phyloP scores from a whole-genome alignment of 1,284 basidiomycete species.

The Ustilago sp. region DNA sequence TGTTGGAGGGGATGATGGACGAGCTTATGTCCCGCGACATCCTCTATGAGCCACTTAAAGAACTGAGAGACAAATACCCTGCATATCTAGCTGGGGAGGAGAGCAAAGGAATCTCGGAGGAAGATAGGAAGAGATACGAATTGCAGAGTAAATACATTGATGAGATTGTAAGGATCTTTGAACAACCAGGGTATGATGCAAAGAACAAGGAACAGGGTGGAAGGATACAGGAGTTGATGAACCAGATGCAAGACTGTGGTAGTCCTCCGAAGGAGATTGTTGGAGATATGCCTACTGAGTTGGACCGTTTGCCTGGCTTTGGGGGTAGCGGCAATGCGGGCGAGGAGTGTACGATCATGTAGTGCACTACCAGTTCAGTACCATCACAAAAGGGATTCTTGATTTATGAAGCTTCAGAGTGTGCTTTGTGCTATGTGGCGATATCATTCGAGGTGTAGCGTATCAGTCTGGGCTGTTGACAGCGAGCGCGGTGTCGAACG shows the following conservation, averaged over 20 bases:
- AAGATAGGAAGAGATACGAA: constrained; percentile 79
- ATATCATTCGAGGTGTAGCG: neutral
- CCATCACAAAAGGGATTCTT: neutral
- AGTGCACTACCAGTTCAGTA: constrained; percentile 1
- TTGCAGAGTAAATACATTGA: constrained; percentile 77
- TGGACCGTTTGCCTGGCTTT: constrained; percentile 55
- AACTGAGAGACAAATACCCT: constrained; percentile 90
- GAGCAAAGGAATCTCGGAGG: constrained; percentile 71
- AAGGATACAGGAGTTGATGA: constrained; percentile 79
- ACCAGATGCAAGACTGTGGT: constrained; percentile 86
- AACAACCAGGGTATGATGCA: constrained; percentile 75
- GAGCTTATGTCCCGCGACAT: constrained; percentile 94
- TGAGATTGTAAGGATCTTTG: constrained; percentile 81
- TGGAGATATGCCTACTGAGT: constrained; percentile 84
- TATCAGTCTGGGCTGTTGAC: neutral
- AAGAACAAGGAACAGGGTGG: constrained; percentile 74
- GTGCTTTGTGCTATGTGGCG: neutral
- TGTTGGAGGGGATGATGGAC: constrained; percentile 91
- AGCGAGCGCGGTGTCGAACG: constrained; percentile 2
- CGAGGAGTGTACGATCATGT: constrained; percentile 65
- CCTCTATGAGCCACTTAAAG: constrained; percentile 89
- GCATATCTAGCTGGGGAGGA: constrained; percentile 76
- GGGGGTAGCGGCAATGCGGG: constrained; percentile 37
- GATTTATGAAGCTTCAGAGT: neutral
- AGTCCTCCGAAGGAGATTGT: constrained; percentile 90